A percentile compares a stretch with the other conserved stretches of the same genome.
phyloP scores from a whole-genome alignment of 768 basidiomycete genomes.

The Pisolithus orientalis region DNA sequence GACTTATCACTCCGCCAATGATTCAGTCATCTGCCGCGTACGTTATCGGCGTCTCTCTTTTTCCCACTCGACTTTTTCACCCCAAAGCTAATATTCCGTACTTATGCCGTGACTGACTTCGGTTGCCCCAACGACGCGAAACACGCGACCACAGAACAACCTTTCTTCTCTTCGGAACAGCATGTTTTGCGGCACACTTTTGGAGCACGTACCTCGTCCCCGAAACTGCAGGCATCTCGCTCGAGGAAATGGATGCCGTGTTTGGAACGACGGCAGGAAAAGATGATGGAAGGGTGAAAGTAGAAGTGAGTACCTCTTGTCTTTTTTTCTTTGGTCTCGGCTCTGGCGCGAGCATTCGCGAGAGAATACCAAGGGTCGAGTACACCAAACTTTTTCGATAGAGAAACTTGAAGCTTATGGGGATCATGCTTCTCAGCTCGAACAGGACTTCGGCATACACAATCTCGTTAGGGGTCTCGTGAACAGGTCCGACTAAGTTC shows the following conservation, averaged over 20 bases:
- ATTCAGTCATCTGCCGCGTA: slow-evolving; percentile 57
- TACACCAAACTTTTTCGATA: too few relatives aligned
- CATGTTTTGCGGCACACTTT: slow-evolving; percentile 60
- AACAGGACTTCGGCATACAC: slow-evolving; percentile 47
- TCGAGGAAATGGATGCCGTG: slow-evolving; percentile 71
- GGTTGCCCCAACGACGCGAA: neutral
- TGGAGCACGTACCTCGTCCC: slow-evolving; percentile 69
- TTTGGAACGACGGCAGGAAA: slow-evolving; percentile 54
- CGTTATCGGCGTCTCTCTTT: slow-evolving; percentile 9
- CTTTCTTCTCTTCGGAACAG: slow-evolving; percentile 59
- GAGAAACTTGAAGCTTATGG: neutral
- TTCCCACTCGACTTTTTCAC: neutral
- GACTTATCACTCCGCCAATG: slow-evolving; percentile 63
- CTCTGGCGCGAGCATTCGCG: neutral
- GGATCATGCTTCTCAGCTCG: slow-evolving; percentile 37
- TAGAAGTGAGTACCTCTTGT: slow-evolving; percentile 38
- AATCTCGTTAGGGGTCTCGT: slow-evolving; percentile 10
- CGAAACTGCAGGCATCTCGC: slow-evolving; percentile 69
- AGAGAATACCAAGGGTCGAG: neutral
- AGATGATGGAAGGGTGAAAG: slow-evolving; percentile 46
- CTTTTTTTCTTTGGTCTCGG: neutral
- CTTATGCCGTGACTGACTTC: neutral
- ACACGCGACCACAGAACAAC: slow-evolving; percentile 41
- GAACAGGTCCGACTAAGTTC: neutral
- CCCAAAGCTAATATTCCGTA: neutral